Conservation (phyloP, 2,329 filamentous ascomycete species). For the Colletotrichum liriopes region DNA sequence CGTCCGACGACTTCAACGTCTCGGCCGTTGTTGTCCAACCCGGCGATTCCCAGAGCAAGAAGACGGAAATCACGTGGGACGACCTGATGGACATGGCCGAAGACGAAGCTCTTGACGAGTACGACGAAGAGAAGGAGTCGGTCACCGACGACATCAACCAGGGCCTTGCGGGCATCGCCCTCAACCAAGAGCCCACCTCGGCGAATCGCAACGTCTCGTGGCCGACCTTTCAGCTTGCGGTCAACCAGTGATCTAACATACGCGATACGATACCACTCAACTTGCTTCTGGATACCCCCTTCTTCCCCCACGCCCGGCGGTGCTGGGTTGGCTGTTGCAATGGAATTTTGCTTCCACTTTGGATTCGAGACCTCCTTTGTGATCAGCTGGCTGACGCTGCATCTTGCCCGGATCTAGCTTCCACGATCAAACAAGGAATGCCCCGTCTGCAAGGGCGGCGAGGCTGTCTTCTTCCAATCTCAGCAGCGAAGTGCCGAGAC, state of each 20-base stretch:
- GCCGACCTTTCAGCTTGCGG: conserved; percentile 39
- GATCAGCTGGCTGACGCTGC: conserved; percentile 59
- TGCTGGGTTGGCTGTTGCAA: conserved; percentile 39
- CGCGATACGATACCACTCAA: neutral
- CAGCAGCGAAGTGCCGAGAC: conserved; percentile 97
- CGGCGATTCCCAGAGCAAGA: conserved; percentile 20
- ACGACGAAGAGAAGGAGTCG: conserved; percentile 55
- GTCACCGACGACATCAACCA: conserved; percentile 30
- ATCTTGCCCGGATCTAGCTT: conserved; percentile 75
- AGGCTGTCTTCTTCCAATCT: conserved; percentile 99
- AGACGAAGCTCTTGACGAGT: conserved; percentile 55
- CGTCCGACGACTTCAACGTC: conserved; percentile 42
- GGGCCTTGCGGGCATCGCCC: conserved; percentile 23
- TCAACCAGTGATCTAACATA: conserved; percentile 17
- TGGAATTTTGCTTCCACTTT: conserved; percentile 43
- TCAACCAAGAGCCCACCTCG: conserved; percentile 11
- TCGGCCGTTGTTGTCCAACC: conserved; percentile 11
- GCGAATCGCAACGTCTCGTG: conserved; percentile 28
- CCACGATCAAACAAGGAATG: conserved; percentile 90
- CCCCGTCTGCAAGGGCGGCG: conserved; percentile 86
- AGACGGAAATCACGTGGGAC: conserved; percentile 35
- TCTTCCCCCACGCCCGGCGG: neutral
- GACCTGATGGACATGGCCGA: conserved; percentile 46
- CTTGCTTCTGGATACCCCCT: neutral
- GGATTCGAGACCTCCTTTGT: conserved; percentile 42